phyloP scores from a whole-genome alignment of 352 stramenopile species.

The Phytophthora lateralis region DNA sequence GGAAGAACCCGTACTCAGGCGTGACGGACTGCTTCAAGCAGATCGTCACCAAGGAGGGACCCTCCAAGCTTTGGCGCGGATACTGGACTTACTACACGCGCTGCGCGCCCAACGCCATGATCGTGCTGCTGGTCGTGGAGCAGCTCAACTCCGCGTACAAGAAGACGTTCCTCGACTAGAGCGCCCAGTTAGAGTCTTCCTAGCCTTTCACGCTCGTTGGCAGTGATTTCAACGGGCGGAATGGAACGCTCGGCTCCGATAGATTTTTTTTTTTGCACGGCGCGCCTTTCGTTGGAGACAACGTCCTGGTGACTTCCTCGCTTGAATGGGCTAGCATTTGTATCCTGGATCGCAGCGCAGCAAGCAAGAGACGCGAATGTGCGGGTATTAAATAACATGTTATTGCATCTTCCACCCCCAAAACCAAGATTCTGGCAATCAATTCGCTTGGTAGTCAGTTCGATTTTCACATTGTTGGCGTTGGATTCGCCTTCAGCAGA shows the following conservation, averaged over 20 bases:
- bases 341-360: constrained; percentile 14
- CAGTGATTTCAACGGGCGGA: constrained; percentile 10
- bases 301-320: constrained; percentile 1
- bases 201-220: constrained; percentile 4
- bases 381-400: constrained; percentile 42
- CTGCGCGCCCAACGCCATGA: constrained; percentile 99
- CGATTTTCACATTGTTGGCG: neutral
- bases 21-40: constrained; percentile 95
- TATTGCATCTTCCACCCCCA: constrained; percentile 26
- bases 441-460: constrained; percentile 2
- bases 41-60: constrained; percentile 95
- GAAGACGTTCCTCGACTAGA: constrained; percentile 61
- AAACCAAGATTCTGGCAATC: constrained; percentile 2
- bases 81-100: constrained; percentile 99
- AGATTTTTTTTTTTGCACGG: constrained; percentile 29
- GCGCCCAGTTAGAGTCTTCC: constrained; percentile 12
- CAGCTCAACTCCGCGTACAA: constrained; percentile 92
- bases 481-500: constrained; percentile 24
- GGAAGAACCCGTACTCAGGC: constrained; percentile 94
- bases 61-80: constrained; percentile 95
- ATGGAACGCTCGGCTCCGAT: constrained; percentile 26
- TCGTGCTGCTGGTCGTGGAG: constrained; percentile 98
- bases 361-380: constrained; percentile 19
- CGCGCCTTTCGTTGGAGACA: constrained; percentile 7
- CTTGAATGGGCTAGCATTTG: constrained; percentile 8